Conservation (phyloP, 176 grass and related monocot species). For the Oryza brachyantha region DNA sequence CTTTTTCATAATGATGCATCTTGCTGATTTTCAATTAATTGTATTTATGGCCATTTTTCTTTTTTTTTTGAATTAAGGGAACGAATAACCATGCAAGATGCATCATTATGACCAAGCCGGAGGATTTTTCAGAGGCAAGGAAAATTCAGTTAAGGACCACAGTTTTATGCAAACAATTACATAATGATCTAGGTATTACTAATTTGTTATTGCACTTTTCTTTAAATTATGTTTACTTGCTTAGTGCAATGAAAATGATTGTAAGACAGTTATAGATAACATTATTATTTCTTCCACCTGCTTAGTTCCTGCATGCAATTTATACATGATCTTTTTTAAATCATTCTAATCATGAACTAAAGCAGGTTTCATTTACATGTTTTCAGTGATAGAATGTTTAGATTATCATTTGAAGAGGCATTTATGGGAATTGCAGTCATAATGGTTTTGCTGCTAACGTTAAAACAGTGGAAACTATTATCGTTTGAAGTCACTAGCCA, state of each 20-base stretch:
- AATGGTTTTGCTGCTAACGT: slow-evolving; percentile 9
- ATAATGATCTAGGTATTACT: not conserved
- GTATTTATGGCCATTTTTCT: not conserved
- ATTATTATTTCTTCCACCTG: not conserved
- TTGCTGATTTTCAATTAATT: slow-evolving; percentile 10
- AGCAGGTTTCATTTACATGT: slow-evolving; percentile 24
- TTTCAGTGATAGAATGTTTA: not conserved
- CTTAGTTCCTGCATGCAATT: not conserved
- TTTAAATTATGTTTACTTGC: not conserved
- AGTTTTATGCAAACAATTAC: not conserved
- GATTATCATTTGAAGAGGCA: not conserved
- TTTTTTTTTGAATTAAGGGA: not conserved
- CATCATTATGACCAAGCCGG: not conserved
- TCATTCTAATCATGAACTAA: not conserved
- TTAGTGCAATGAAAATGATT: not conserved
- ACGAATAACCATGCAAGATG: not conserved
- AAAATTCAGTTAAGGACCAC: not conserved
- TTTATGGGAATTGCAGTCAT: slow-evolving; percentile 3
- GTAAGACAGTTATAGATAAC: not conserved
- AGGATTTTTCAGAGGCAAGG: not conserved
- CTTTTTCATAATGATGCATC: not conserved
- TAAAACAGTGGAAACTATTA: not conserved
- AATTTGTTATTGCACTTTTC: not conserved
- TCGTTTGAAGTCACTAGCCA: not conserved
- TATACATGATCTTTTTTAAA: not conserved